A percentile compares a stretch with the other conserved stretches of the same genome.
Evolutionary conservation across 139 green algal species (phyloP).

Genomic region (Closterium sp.): DNA sequence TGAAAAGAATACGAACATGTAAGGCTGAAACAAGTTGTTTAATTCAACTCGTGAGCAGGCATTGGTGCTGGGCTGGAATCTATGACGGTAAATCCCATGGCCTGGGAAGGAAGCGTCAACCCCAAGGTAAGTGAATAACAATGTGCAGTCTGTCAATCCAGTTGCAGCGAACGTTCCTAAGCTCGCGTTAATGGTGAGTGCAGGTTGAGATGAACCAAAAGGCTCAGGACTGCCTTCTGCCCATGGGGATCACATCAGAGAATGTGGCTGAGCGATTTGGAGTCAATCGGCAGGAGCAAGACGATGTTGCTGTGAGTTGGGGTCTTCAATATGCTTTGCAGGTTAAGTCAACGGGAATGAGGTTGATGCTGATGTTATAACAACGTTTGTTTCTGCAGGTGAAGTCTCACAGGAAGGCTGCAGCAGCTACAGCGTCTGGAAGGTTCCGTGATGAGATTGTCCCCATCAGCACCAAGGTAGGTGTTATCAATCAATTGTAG

Average conservation of each 20-base stretch:
- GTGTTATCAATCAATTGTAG: conserved; percentile 1
- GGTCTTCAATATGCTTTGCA: not conserved
- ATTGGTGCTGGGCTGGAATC: conserved; percentile 88
- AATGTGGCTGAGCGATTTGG: conserved; percentile 92
- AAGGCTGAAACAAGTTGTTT: not conserved
- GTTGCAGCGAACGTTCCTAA: not conserved
- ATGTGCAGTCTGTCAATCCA: not conserved
- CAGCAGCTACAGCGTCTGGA: conserved; percentile 72
- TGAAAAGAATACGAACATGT: not conserved
- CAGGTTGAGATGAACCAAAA: conserved; percentile 57
- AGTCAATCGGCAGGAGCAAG: conserved; percentile 73
- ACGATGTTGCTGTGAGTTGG: conserved; percentile 62
- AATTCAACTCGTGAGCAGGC: conserved; percentile 51
- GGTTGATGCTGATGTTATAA: not conserved
- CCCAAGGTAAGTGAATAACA: conserved; percentile 60
- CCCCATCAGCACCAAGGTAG: conserved; percentile 81
- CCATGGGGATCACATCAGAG: conserved; percentile 98
- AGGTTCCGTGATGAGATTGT: conserved; percentile 95
- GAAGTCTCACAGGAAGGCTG: conserved; percentile 78
- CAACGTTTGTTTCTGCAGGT: conserved; percentile 30
- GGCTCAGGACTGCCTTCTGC: conserved; percentile 89
- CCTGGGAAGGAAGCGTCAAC: conserved; percentile 94
- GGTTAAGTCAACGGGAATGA: not conserved
- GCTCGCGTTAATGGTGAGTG: not conserved
- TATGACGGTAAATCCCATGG: conserved; percentile 95